Evolutionary conservation across 257 asterid genomes (phyloP).

Genomic region (Solanum medicagineum): DNA sequence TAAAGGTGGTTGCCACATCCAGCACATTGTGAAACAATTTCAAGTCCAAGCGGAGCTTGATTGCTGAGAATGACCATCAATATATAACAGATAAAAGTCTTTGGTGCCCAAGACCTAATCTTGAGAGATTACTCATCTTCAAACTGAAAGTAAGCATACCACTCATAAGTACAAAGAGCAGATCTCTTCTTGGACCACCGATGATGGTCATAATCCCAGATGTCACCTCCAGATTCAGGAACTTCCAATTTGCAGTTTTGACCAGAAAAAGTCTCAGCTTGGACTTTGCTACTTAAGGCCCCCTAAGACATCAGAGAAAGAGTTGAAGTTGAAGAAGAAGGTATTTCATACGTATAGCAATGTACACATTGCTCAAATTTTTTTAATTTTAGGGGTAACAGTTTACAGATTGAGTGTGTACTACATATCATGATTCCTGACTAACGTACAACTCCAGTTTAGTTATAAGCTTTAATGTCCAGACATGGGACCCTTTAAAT

Average conservation of each 20-base stretch:
- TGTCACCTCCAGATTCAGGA: slow-evolving; percentile 57
- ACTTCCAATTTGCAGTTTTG: slow-evolving; percentile 33
- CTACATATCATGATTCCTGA: background rate
- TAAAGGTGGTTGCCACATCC: background rate
- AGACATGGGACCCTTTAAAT: background rate
- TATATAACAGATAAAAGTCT: background rate
- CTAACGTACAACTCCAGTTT: background rate
- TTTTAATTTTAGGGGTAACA: background rate
- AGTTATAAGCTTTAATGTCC: background rate
- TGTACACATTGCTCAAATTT: background rate
- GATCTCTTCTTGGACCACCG: slow-evolving; percentile 63
- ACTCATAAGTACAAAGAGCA: slow-evolving; percentile 64
- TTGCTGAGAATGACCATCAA: background rate
- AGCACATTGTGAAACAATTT: background rate
- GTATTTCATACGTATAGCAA: background rate
- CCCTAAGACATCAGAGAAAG: slow-evolving; percentile 26
- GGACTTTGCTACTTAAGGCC: slow-evolving; percentile 11
- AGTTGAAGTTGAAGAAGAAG: background rate
- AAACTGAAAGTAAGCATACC: slow-evolving; percentile 25
- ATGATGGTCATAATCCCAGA: slow-evolving; percentile 49
- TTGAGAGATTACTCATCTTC: background rate
- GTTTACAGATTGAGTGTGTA: background rate
- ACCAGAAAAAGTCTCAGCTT: slow-evolving; percentile 17
- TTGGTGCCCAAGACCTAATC: background rate
- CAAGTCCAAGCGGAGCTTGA: background rate